phyloP scores from a whole-genome alignment of 176 grass and related monocot species.

The Luzula sylvatica region DNA sequence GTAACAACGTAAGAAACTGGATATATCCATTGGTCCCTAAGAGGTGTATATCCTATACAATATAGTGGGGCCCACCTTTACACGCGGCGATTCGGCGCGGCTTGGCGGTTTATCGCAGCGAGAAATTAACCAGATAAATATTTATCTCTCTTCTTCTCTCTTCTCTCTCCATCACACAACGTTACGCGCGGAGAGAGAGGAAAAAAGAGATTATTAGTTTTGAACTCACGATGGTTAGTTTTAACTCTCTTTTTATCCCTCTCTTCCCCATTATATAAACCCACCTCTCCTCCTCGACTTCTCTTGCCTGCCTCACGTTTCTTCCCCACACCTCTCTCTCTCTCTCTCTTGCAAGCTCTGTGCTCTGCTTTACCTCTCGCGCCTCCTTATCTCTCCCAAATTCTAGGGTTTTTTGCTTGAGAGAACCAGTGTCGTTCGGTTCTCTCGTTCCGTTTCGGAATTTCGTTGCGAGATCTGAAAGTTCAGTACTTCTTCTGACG shows the following conservation, averaged over 20 bases:
- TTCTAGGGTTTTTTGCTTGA: conserved; percentile 15
- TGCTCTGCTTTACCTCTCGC: neutral
- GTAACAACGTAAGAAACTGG: neutral
- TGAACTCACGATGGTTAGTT: neutral
- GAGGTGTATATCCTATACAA: conserved; percentile 3
- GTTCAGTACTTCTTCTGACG: conserved; percentile 32
- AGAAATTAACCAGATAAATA: neutral
- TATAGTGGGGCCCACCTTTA: neutral
- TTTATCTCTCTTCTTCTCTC: no score
- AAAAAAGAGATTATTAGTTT: no score
- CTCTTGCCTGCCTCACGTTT: conserved; percentile 11
- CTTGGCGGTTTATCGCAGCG: neutral
- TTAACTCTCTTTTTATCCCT: neutral
- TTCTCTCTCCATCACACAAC: neutral
- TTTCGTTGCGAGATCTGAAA: neutral
- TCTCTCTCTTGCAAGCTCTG: neutral
- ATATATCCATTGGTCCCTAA: neutral
- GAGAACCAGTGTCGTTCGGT: neutral
- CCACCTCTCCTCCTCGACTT: neutral
- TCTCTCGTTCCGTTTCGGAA: neutral
- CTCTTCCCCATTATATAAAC: conserved; percentile 21
- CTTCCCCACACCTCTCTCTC: conserved; percentile 4
- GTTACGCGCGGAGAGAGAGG: neutral
- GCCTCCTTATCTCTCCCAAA: neutral
- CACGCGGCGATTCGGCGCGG: conserved; percentile 29